Evolutionary conservation across 129 eudicot genomes (phyloP).

Genomic region (Smallanthus sonchifolius): DNA sequence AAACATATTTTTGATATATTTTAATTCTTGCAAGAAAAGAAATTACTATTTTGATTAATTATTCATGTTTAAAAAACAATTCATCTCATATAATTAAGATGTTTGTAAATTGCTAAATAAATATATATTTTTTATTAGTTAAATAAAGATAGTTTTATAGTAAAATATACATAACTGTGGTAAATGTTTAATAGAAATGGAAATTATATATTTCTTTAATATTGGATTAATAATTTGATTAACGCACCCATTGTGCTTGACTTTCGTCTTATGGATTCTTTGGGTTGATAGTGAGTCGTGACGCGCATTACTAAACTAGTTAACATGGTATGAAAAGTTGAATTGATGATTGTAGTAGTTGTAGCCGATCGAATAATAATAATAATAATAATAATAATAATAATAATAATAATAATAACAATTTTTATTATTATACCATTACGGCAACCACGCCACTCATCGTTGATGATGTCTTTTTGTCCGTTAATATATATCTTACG

Average conservation of each 20-base stretch:
- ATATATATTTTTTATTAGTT: not conserved
- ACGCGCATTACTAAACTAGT: conserved; percentile 26
- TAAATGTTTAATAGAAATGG: not conserved
- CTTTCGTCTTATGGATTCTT: conserved; percentile 22
- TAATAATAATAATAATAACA: not conserved
- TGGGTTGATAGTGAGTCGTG: conserved; percentile 12
- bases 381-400: not conserved
- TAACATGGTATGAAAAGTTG: conserved; percentile 32
- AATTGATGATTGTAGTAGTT: conserved; percentile 16
- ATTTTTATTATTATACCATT: too few species aligned
- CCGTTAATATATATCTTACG: too few species aligned
- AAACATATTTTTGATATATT: too few species aligned
- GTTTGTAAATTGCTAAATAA: not conserved
- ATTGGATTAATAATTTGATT: not conserved
- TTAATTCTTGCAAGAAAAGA: too few species aligned
- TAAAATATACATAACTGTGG: not conserved
- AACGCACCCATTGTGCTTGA: conserved; percentile 12
- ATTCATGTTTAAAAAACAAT: not conserved
- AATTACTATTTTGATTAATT: too few species aligned
- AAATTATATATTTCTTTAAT: not conserved
- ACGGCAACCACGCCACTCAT: not conserved
- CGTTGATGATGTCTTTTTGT: too few species aligned
- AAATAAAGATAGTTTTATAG: not conserved
- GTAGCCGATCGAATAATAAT: conserved; percentile 12
- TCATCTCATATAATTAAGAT: not conserved